These are phyloP conservation scores for Westerdykella aurantiaca DNA, from an alignment of 2,329 filamentous ascomycete species.

Conservation along the genomic window DNA sequence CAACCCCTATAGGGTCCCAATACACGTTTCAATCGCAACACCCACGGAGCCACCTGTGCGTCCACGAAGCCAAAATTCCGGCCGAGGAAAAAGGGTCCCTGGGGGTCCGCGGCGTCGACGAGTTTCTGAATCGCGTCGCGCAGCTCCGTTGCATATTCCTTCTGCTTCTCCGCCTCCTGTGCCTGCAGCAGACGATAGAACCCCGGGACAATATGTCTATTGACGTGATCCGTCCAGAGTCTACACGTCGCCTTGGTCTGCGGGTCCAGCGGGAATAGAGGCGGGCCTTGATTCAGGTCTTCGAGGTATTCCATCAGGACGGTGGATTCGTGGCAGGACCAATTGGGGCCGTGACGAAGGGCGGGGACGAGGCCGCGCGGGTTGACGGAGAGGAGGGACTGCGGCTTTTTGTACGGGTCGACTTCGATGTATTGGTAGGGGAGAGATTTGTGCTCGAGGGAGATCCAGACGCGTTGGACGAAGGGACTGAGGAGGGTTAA, in stretches of 20 bases:
- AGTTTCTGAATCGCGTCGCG: slow-evolving; percentile 59
- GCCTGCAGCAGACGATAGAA: slow-evolving; percentile 71
- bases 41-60: slow-evolving; percentile 69
- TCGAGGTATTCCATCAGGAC: slow-evolving; percentile 88
- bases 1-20: slow-evolving; percentile 61
- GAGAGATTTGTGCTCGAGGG: slow-evolving; percentile 71
- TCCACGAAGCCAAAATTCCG: slow-evolving; percentile 59
- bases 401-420: slow-evolving; percentile 70
- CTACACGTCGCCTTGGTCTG: slow-evolving; percentile 67
- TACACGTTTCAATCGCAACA: slow-evolving; percentile 62
- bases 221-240: slow-evolving; percentile 77
- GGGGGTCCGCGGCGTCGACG: slow-evolving; percentile 50
- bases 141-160: slow-evolving; percentile 55
- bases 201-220: slow-evolving; percentile 65
- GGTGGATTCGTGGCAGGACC: slow-evolving; percentile 75
- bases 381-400: slow-evolving; percentile 67
- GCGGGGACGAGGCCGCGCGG: slow-evolving; percentile 71
- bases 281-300: slow-evolving; percentile 57
- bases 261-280: slow-evolving; percentile 61
- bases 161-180: slow-evolving; percentile 55
- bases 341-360: slow-evolving; percentile 65
- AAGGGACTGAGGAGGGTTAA: slow-evolving; percentile 56
- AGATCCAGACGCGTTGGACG: slow-evolving; percentile 84
- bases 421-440: slow-evolving; percentile 83
- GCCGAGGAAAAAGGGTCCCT: slow-evolving; percentile 66